A percentile compares a stretch with the other conserved stretches of the same genome.
Evolutionary conservation across 2,329 filamentous ascomycete species (phyloP).

Genomic region (Diaporthe amygdali): DNA sequence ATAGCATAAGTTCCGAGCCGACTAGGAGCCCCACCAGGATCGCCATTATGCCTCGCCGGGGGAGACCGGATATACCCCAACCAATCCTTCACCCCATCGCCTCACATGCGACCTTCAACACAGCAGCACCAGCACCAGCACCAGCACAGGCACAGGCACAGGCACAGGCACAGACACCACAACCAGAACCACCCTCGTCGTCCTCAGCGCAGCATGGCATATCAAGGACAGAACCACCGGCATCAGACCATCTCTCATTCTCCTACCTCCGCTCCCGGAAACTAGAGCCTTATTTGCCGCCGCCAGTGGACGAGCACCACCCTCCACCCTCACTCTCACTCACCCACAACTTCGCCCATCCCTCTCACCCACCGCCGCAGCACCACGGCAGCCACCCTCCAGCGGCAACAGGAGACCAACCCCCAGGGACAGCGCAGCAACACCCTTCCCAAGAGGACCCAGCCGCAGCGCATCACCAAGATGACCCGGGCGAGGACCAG

Average conservation of each 20-base stretch:
- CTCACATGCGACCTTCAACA: slow-evolving; percentile 3
- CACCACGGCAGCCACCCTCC: slow-evolving; percentile 1
- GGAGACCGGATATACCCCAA: neutral
- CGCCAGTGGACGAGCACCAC: slow-evolving; percentile 6
- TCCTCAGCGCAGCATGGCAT: neutral
- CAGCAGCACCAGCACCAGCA: neutral
- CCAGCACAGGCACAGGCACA: neutral
- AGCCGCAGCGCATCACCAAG: neutral
- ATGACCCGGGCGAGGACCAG: neutral
- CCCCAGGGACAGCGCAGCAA: neutral
- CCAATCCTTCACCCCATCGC: slow-evolving; percentile 5
- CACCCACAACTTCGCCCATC: neutral
- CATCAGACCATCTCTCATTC: slow-evolving; percentile 18
- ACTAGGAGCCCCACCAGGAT: neutral
- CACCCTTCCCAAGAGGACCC: slow-evolving; percentile 3
- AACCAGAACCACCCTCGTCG: neutral
- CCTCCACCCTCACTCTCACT: neutral
- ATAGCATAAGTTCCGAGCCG: neutral
- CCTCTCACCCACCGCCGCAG: neutral
- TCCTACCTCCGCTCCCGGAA: slow-evolving; percentile 16
- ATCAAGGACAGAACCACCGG: neutral
- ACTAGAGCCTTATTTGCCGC: slow-evolving; percentile 17
- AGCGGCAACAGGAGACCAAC: no score
- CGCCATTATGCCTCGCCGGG: slow-evolving; percentile 13
- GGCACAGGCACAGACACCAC: neutral